Percentiles rank a stretch among this genome's conserved stretches.
Evolutionary conservation across 2,329 filamentous ascomycete species (phyloP).

Genomic region (Scytalidium lignicola): DNA sequence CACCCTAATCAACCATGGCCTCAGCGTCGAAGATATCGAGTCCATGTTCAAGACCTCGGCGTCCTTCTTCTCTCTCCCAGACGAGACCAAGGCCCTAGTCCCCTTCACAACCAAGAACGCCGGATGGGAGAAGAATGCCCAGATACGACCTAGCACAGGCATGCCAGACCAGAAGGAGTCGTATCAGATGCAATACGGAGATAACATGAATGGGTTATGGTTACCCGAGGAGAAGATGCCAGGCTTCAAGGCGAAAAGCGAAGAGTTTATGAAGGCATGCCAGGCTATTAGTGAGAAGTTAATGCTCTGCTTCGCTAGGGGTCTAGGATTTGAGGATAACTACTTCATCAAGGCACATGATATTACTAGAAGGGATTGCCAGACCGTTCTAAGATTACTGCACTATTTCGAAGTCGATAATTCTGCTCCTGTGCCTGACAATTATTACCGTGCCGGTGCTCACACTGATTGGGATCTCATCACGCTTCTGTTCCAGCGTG

Average conservation of each 20-base stretch:
- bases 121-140: slow-evolving; percentile 53
- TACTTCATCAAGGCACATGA: slow-evolving; percentile 51
- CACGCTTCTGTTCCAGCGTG: slow-evolving; percentile 57
- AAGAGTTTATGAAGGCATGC: slow-evolving; percentile 25
- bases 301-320: slow-evolving; percentile 50
- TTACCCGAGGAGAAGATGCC: slow-evolving; percentile 32
- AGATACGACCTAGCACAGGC: slow-evolving; percentile 51
- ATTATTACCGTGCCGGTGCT: slow-evolving; percentile 54
- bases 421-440: slow-evolving; percentile 29
- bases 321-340: slow-evolving; percentile 46
- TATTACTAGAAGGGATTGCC: slow-evolving; percentile 39
- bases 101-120: slow-evolving; percentile 41
- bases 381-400: slow-evolving; percentile 50
- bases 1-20: slow-evolving; percentile 44
- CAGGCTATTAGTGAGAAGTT: slow-evolving; percentile 46
- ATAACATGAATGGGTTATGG: slow-evolving; percentile 26
- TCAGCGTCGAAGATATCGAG: slow-evolving; percentile 39
- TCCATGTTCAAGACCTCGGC: slow-evolving; percentile 30
- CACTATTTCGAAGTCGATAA: slow-evolving; percentile 49
- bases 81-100: slow-evolving; percentile 42
- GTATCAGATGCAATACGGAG: slow-evolving; percentile 51
- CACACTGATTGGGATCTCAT: slow-evolving; percentile 61
- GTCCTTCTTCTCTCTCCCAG: slow-evolving; percentile 47
- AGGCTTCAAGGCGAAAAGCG: slow-evolving; percentile 41
- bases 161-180: slow-evolving; percentile 51